Conservation (phyloP, 176 grass and related monocot species). For the Avena atlantica region DNA sequence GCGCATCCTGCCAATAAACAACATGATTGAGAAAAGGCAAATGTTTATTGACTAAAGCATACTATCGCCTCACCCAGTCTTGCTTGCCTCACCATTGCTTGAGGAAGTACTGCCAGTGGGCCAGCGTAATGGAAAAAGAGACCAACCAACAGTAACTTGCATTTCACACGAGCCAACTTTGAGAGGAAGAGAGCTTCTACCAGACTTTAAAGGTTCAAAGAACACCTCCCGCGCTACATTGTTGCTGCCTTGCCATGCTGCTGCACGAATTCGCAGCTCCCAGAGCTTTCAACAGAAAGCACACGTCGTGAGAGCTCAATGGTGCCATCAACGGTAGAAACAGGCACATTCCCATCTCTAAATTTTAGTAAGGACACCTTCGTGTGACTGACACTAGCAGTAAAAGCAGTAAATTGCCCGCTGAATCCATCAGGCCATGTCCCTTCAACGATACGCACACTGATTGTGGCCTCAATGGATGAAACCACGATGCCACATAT, state of each 20-base stretch:
- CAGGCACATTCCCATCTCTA: neutral
- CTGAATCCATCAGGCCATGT: constrained; percentile 11
- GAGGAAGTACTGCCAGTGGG: neutral
- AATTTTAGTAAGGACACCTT: neutral
- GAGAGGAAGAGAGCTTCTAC: neutral
- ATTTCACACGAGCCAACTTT: neutral
- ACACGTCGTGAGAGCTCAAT: neutral
- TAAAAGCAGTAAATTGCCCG: neutral
- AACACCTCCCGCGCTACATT: neutral
- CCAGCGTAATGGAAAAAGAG: neutral
- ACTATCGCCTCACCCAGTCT: neutral
- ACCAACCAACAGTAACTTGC: constrained; percentile 7
- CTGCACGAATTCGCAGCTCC: constrained; percentile 8
- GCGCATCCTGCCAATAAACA: too few relatives aligned
- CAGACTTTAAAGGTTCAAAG: neutral
- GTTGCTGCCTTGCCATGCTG: neutral
- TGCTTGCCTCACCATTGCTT: neutral
- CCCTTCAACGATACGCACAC: neutral
- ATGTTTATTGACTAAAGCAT: too few relatives aligned
- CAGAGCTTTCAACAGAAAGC: constrained; percentile 3
- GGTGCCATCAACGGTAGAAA: neutral
- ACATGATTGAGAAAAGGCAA: too few relatives aligned
- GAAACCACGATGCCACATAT: neutral
- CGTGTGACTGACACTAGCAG: neutral
- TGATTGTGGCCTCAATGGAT: constrained; percentile 27